Evolutionary conservation across 306 rosid genomes (phyloP).

Genomic region (Parietaria judaica): DNA sequence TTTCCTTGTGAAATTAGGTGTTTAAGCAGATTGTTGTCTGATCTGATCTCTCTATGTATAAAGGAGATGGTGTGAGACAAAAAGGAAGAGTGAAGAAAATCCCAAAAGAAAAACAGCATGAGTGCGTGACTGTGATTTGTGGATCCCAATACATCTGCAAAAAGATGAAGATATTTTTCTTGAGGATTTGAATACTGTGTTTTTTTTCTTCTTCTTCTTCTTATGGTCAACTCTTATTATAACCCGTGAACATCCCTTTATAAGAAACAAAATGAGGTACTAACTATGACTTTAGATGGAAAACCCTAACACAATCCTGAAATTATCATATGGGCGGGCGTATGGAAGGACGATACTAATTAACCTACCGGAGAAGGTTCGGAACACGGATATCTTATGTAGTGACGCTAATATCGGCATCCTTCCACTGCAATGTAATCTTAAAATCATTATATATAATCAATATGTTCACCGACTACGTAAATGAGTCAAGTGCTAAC

Average conservation of each 20-base stretch:
- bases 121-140: background rate
- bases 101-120: constrained; percentile 6
- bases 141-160: background rate
- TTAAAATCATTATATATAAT: no score
- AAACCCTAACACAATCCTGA: no score
- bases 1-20: background rate
- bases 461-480: no score
- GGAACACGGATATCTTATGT: no score
- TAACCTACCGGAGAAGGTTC: no score
- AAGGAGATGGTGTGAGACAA: background rate
- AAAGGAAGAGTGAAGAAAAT: background rate
- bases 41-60: background rate
- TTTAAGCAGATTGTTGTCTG: background rate
- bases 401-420: no score
- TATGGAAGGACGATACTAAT: no score
- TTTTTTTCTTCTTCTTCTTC: no score
- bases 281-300: background rate
- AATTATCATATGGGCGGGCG: no score
- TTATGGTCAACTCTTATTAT: background rate
- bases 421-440: no score
- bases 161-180: background rate
- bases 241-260: background rate
- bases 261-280: background rate
- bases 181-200: background rate
- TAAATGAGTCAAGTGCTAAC: no score